phyloP scores from a whole-genome alignment of 805 yeast species.

The Saccharomycopsis olivae region DNA sequence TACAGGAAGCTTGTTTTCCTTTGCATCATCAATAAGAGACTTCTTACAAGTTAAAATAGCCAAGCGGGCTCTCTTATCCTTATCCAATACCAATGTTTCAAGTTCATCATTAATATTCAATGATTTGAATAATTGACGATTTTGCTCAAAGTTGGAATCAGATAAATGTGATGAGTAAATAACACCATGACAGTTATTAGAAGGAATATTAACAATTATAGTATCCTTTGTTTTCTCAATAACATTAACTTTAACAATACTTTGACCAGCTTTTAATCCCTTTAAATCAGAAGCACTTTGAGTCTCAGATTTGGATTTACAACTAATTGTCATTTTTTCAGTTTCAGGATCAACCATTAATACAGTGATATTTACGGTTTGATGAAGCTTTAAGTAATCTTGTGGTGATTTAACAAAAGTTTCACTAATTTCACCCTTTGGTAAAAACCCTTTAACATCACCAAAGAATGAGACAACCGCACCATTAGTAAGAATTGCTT shows the following conservation, averaged over 20 bases:
- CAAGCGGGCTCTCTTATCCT: conserved; percentile 49
- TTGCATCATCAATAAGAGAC: conserved; percentile 57
- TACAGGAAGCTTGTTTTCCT: conserved; percentile 42
- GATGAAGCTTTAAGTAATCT: conserved; percentile 74
- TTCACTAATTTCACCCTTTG: conserved; percentile 83
- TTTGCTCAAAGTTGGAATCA: conserved; percentile 66
- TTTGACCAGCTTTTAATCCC: conserved; percentile 46
- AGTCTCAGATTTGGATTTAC: conserved; percentile 48
- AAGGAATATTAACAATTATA: conserved; percentile 50
- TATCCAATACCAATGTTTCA: conserved; percentile 56
- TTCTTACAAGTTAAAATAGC: conserved; percentile 55
- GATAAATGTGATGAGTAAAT: conserved; percentile 65
- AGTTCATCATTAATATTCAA: conserved; percentile 50
- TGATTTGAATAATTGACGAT: conserved; percentile 54
- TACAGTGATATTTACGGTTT: conserved; percentile 67
- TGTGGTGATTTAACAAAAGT: conserved; percentile 68
- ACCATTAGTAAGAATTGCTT: conserved; percentile 62
- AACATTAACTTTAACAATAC: conserved; percentile 48
- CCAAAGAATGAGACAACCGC: conserved; percentile 81
- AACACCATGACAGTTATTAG: conserved; percentile 51
- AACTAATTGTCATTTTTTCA: conserved; percentile 56
- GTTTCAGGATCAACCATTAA: conserved; percentile 42
- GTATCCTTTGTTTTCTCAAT: conserved; percentile 71
- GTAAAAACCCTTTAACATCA: conserved; percentile 65
- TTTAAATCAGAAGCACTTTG: conserved; percentile 28